These are phyloP conservation scores for Neopestalotiopsis sp. DNA, from an alignment of 2,329 filamentous ascomycete genomes.

Conservation along the genomic window DNA sequence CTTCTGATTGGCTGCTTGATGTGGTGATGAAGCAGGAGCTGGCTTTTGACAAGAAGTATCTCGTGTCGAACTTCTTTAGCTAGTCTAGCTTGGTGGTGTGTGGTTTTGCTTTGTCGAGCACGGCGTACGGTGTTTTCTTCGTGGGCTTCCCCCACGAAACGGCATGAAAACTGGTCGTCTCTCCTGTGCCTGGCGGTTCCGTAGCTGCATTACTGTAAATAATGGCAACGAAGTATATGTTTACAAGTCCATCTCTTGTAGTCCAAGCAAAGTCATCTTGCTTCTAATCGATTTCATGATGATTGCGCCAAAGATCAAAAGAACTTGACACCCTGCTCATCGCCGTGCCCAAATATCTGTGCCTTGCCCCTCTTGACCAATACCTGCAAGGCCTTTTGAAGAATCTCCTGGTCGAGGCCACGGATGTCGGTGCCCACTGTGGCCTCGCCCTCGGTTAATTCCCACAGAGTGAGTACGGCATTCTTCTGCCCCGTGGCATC, in stretches of 20 bases:
- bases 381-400: constrained; percentile 78
- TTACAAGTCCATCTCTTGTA: background rate
- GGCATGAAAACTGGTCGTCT: background rate
- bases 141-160: background rate
- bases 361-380: constrained; percentile 90
- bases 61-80: constrained; percentile 51
- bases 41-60: constrained; percentile 67
- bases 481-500: constrained; percentile 90
- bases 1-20: constrained; percentile 87
- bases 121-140: constrained; percentile 10
- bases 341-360: constrained; percentile 89
- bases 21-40: constrained; percentile 88
- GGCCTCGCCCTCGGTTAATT: constrained; percentile 85
- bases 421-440: constrained; percentile 75
- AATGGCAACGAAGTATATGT: background rate
- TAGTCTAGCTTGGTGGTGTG: constrained; percentile 1
- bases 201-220: background rate
- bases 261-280: background rate
- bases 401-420: constrained; percentile 83
- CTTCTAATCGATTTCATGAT: background rate
- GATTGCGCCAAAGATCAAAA: constrained; percentile 68
- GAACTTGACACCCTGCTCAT: constrained; percentile 93
- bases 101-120: background rate
- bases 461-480: constrained; percentile 88
- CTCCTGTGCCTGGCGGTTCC: background rate